These are phyloP conservation scores for Lecanosticta acicola DNA, from an alignment of 2,329 filamentous ascomycete genomes.

Conservation along the genomic window DNA sequence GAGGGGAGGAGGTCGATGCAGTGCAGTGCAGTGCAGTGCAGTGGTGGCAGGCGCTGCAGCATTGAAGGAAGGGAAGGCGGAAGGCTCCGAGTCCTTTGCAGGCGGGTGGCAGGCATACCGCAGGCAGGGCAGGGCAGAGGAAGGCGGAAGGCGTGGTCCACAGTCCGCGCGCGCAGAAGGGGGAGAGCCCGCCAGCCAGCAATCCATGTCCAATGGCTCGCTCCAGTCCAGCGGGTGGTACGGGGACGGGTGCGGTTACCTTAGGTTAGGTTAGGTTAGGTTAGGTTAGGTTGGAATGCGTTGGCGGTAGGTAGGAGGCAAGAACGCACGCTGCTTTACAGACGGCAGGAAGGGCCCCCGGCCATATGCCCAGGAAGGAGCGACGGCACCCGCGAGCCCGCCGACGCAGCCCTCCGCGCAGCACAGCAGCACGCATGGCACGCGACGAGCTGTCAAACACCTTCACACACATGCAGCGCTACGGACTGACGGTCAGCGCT, in stretches of 20 bases:
- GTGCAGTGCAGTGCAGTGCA: constrained; percentile 20
- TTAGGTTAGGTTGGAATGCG: constrained; percentile 13
- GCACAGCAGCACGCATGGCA: not conserved
- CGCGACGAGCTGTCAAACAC: not conserved
- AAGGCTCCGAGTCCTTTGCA: too few species aligned
- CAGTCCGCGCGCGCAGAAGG: not conserved
- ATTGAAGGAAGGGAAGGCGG: not conserved
- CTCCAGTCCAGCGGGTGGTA: constrained; percentile 3
- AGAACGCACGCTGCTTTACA: constrained; percentile 3
- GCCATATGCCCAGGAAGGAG: not conserved
- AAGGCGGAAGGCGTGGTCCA: not conserved
- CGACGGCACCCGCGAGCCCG: not conserved
- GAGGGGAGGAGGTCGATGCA: constrained; percentile 20
- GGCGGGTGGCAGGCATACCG: constrained; percentile 8
- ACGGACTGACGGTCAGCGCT: too few species aligned
- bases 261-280: constrained; percentile 9
- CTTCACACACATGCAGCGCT: too few species aligned
- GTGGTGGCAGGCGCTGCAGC: constrained; percentile 2
- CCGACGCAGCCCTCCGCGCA: not conserved
- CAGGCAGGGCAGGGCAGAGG: constrained; percentile 6
- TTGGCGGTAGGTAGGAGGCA: constrained; percentile 15
- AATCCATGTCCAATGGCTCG: constrained; percentile 7
- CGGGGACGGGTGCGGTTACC: not conserved
- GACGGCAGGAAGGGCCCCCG: not conserved
- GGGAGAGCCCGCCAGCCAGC: constrained; percentile 16